Conservation (phyloP, 108 stramenopile genomes). For the Skeletonema marinoi region DNA sequence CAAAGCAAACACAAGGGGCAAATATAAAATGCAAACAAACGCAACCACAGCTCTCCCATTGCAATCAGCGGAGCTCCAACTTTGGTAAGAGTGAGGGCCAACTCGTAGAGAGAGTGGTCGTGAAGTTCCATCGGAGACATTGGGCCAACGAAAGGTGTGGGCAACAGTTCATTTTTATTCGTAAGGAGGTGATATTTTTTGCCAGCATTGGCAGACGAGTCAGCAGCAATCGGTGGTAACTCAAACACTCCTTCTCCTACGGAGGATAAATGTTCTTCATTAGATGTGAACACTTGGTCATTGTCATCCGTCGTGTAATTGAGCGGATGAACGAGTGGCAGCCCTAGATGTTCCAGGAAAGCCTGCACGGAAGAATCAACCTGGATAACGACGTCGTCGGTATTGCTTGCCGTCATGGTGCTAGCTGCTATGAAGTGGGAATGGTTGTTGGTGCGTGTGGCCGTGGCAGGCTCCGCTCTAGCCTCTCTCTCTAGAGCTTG, state of each 20-base stretch:
- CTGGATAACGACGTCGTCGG: not conserved
- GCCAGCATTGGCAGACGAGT: conserved; percentile 2
- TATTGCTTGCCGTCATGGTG: not conserved
- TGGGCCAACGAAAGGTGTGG: conserved; percentile 26
- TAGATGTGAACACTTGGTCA: not conserved
- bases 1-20: conserved; percentile 37
- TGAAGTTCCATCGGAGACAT: conserved; percentile 39
- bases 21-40: conserved; percentile 60
- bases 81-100: conserved; percentile 14
- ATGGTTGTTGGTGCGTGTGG: too few species aligned
- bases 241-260: conserved; percentile 29
- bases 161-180: not conserved
- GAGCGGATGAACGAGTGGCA: not conserved
- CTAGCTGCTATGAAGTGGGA: too few species aligned
- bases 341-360: not conserved
- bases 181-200: not conserved
- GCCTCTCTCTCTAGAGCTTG: too few species aligned
- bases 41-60: conserved; percentile 83
- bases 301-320: not conserved
- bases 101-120: conserved; percentile 25
- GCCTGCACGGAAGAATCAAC: not conserved
- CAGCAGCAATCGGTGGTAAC: conserved; percentile 29
- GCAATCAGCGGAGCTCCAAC: conserved; percentile 50
- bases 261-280: not conserved
- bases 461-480: too few species aligned